Conservation (phyloP, 192 early-diverging fungal species). For the Entomortierella parvispora region DNA sequence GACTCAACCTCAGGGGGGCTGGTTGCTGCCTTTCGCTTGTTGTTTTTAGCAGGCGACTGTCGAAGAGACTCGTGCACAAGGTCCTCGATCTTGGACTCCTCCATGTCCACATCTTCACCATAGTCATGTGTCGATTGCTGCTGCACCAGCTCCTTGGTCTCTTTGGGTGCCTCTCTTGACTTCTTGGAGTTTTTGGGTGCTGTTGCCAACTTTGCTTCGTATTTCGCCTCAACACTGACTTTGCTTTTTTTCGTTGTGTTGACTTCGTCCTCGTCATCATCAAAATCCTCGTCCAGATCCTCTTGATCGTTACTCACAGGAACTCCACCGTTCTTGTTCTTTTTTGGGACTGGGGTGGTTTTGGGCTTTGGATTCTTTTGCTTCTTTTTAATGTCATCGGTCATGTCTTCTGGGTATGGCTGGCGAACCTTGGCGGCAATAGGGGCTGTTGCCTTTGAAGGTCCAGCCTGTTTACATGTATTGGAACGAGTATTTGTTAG, state of each 20-base stretch:
- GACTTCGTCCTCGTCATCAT: constrained; percentile 14
- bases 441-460: constrained; percentile 23
- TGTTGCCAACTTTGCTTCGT: constrained; percentile 37
- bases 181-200: constrained; percentile 30
- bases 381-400: constrained; percentile 34
- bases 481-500: constrained; percentile 11
- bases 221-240: constrained; percentile 37
- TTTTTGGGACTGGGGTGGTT: constrained; percentile 28
- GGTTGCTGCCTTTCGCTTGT: constrained; percentile 37
- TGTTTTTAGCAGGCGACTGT: constrained; percentile 10
- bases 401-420: constrained; percentile 43
- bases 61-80: constrained; percentile 43
- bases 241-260: constrained; percentile 24
- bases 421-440: constrained; percentile 34
- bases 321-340: constrained; percentile 27
- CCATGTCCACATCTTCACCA: constrained; percentile 38
- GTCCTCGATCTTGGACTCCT: constrained; percentile 47
- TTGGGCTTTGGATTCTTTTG: constrained; percentile 45
- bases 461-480: constrained; percentile 43
- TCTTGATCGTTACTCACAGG: neutral
- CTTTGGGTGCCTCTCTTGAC: constrained; percentile 34
- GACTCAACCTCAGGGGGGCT: neutral
- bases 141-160: constrained; percentile 29
- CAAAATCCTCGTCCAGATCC: constrained; percentile 16
- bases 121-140: constrained; percentile 45